Conservation (phyloP, 2,329 filamentous ascomycete species). For the Pseudocercospora musae region DNA sequence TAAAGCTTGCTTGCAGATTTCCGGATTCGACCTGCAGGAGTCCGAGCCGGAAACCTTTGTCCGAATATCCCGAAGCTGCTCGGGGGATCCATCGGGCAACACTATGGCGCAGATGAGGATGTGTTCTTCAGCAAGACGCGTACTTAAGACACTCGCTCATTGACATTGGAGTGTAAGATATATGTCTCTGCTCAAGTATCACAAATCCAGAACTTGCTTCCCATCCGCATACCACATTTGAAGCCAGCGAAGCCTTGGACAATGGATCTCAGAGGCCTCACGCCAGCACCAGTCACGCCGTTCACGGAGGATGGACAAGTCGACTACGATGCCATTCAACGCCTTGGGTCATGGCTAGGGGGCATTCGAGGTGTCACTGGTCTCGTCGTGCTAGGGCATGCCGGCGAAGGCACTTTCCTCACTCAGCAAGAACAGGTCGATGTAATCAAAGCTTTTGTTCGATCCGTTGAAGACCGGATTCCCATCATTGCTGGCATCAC, state of each 20-base stretch:
- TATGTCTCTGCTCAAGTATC: no score
- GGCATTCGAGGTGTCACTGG: constrained; percentile 52
- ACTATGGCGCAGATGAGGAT: no score
- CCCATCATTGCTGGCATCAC: constrained; percentile 55
- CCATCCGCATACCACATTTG: no score
- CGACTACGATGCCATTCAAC: constrained; percentile 53
- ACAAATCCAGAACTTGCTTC: no score
- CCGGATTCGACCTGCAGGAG: no score
- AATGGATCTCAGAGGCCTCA: constrained; percentile 50
- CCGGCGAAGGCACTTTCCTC: constrained; percentile 54
- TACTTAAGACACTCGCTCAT: no score
- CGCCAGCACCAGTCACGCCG: constrained; percentile 50
- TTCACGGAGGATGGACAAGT: constrained; percentile 42
- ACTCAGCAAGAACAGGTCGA: constrained; percentile 40
- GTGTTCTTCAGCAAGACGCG: no score
- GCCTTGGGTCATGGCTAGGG: constrained; percentile 53
- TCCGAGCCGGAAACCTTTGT: no score
- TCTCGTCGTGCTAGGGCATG: constrained; percentile 54
- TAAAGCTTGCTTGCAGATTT: no score
- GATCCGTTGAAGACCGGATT: constrained; percentile 50
- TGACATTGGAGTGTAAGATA: no score
- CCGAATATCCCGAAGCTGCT: no score
- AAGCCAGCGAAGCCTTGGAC: constrained; percentile 5
- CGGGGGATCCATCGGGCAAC: no score
- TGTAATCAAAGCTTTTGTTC: constrained; percentile 54